These are phyloP conservation scores for Termitomyces eurrhizus DNA, from an alignment of 768 basidiomycete genomes.

Conservation along the genomic window DNA sequence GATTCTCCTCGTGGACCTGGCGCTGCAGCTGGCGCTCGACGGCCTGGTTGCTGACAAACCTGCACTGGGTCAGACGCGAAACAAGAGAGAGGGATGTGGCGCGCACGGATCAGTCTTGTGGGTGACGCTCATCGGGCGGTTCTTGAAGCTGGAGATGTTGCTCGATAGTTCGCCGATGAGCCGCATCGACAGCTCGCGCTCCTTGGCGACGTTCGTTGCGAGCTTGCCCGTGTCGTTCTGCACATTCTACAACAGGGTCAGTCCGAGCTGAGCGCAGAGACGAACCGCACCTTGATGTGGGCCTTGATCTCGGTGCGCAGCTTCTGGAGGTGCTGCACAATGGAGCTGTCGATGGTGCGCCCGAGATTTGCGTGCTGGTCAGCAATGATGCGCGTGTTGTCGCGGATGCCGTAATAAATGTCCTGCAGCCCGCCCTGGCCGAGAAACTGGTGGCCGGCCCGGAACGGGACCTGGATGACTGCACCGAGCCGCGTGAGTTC, in stretches of 20 bases:
- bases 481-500: conserved; percentile 92
- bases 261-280: not conserved
- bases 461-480: conserved; percentile 96
- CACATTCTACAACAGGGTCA: conserved; percentile 53
- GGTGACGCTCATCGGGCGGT: conserved; percentile 85
- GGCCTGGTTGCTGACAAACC: conserved; percentile 57
- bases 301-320: conserved; percentile 95
- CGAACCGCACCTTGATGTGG: conserved; percentile 75
- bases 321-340: conserved; percentile 97
- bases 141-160: conserved; percentile 88
- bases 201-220: conserved; percentile 86
- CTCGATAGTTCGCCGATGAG: conserved; percentile 85
- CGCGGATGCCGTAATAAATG: conserved; percentile 87
- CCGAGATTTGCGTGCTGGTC: conserved; percentile 97
- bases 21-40: conserved; percentile 80
- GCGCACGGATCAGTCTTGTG: conserved; percentile 80
- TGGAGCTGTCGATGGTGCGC: conserved; percentile 92
- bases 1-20: conserved; percentile 96
- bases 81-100: conserved; percentile 27
- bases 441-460: conserved; percentile 93
- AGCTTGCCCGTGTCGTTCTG: conserved; percentile 96
- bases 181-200: conserved; percentile 83
- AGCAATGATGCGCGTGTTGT: conserved; percentile 89
- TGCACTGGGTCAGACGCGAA: conserved; percentile 17
- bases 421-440: conserved; percentile 99